Percentiles rank a stretch among this genome's conserved stretches.
phyloP scores from a whole-genome alignment of 495 filamentous ascomycete species.

The Neurospora cerealis region DNA sequence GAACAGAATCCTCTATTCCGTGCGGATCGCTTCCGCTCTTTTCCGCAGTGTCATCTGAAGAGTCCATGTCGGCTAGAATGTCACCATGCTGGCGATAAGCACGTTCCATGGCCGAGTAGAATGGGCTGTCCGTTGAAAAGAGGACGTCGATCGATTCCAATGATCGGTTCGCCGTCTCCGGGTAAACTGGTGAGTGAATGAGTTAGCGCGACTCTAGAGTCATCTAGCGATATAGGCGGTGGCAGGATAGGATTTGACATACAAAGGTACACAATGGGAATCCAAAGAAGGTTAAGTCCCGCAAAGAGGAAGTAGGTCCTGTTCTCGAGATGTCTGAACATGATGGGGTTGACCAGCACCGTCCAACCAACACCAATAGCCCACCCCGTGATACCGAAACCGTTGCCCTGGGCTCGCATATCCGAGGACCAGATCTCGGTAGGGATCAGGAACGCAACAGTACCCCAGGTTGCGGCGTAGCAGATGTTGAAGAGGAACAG shows the following conservation, averaged over 20 bases:
- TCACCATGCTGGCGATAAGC: slow-evolving; percentile 7
- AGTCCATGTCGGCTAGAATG: background rate
- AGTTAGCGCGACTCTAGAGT: slow-evolving; percentile 4
- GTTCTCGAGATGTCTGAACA: slow-evolving; percentile 48
- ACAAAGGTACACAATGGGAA: slow-evolving; percentile 11
- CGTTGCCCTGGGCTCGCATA: slow-evolving; percentile 9
- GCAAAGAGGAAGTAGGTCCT: slow-evolving; percentile 6
- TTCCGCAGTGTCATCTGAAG: background rate
- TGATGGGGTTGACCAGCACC: slow-evolving; percentile 51
- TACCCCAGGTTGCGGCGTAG: slow-evolving; percentile 11
- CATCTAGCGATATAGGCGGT: background rate
- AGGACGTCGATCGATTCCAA: slow-evolving; percentile 66
- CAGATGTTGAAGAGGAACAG: slow-evolving; percentile 10
- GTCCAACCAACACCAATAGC: slow-evolving; percentile 45
- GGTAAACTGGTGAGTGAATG: slow-evolving; percentile 38
- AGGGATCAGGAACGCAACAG: slow-evolving; percentile 10
- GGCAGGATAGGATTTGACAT: background rate
- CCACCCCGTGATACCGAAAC: slow-evolving; percentile 10
- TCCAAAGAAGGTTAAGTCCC: slow-evolving; percentile 4
- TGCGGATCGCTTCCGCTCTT: background rate
- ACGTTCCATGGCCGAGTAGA: slow-evolving; percentile 10
- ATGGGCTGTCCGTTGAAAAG: slow-evolving; percentile 30
- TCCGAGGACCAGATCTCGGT: slow-evolving; percentile 10
- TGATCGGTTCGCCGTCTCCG: slow-evolving; percentile 59
- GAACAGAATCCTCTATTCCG: background rate